Base-by-base conservation (phyloP, 768 basidiomycete genomes). In the Collybiopsis luxurians region DNA sequence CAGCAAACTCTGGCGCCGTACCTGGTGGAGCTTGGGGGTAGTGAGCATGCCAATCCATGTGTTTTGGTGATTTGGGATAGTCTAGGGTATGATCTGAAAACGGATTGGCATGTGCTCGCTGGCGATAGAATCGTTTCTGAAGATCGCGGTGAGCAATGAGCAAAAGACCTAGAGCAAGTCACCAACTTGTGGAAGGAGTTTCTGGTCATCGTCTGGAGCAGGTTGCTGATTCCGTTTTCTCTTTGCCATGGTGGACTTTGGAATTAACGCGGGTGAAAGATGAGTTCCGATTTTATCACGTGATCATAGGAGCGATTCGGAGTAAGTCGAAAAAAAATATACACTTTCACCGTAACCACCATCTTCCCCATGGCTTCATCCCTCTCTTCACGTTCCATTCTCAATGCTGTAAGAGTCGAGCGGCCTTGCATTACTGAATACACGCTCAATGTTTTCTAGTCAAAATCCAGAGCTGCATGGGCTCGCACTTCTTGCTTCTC, bases 1-100 rank as follows among this genome's bases (percentile, higher is more conserved):
- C 97, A 3, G 93, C 97, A 66, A 95, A 97, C 71, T 95, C 93
- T 44, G 97, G 95, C 10, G 75, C 73, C 66, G 89, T 89, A 40
- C 77, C 77, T 31, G 79, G 69, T 23, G 66, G 71, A 28, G 75
- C 69, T 27, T 83, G 79, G 0, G 96, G 95, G 73, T 86, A 98
- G 71, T 95, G 92, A 21, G 72, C 69, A 11, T 76, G 70, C 95
- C 95, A 97, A 71, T 95, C 86, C 69, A 96, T 84, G 49, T 74
- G 71, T 31, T 78, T 68, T 3, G 95, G 95, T 5, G 86, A 85
- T 13, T 81, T 56, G 2, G 96, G 96, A 66, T 98, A 98, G 59
- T 87, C 86, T 51, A 99, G 83, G 17, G 85, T 79, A 74, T 99
- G 90, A 68, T 92, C 90, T 15, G 90, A 92, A 72, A 92, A 92